Evolutionary conservation across 805 yeast genomes (phyloP).

Genomic region (Metschnikowia borealis): DNA sequence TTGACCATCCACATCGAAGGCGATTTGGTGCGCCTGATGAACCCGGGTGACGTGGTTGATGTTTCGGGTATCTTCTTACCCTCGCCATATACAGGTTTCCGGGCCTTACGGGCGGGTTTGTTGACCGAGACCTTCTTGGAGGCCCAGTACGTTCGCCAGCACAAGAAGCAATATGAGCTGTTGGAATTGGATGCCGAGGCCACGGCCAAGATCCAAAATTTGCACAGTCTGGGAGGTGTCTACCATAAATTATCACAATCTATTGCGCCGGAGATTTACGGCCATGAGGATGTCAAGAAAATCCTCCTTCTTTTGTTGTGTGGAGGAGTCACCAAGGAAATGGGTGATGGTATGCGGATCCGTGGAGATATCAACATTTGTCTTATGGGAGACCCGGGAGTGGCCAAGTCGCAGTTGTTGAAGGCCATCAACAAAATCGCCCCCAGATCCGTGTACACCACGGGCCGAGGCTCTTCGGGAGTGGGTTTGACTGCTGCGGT

Average conservation of each 20-base stretch:
- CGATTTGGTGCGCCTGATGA: slow-evolving; percentile 75
- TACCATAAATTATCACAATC: slow-evolving; percentile 80
- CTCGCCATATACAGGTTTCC: slow-evolving; percentile 91
- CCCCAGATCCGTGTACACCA: slow-evolving; percentile 94
- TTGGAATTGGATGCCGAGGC: slow-evolving; percentile 55
- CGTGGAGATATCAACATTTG: slow-evolving; percentile 96
- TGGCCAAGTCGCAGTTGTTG: slow-evolving; percentile 93
- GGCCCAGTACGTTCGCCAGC: slow-evolving; percentile 81
- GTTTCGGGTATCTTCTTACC: slow-evolving; percentile 91
- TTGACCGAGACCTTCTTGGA: slow-evolving; percentile 91
- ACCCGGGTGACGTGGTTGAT: slow-evolving; percentile 95
- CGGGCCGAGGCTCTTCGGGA: slow-evolving; percentile 98
- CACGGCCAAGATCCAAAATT: slow-evolving; percentile 49
- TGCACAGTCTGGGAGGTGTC: slow-evolving; percentile 61
- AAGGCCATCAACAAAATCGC: slow-evolving; percentile 90
- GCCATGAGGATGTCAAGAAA: slow-evolving; percentile 90
- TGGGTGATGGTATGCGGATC: slow-evolving; percentile 95
- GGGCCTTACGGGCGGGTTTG: slow-evolving; percentile 87
- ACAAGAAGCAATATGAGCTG: slow-evolving; percentile 79
- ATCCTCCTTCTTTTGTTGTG: slow-evolving; percentile 78
- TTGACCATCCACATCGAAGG: slow-evolving; percentile 88
- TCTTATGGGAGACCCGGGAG: slow-evolving; percentile 99
- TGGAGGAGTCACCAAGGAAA: slow-evolving; percentile 92
- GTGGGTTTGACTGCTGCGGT: slow-evolving; percentile 99
- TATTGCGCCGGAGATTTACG: slow-evolving; percentile 96